Conservation (phyloP, 2,329 filamentous ascomycete species). For the Chaetomiaceae sp. region DNA sequence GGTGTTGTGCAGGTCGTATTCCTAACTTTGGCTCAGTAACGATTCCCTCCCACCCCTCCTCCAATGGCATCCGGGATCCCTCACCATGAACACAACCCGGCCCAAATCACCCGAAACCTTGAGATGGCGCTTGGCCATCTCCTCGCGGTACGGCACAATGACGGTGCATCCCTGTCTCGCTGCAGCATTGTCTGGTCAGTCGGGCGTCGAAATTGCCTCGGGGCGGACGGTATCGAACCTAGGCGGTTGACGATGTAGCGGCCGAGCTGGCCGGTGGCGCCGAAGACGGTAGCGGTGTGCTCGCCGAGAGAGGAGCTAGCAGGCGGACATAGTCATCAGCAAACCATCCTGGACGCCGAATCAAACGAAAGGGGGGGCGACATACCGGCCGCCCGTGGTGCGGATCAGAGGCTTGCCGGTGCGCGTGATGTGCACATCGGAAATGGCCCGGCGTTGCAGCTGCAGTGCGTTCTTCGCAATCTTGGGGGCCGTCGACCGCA, state of each 20-base stretch:
- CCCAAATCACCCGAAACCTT: conserved; percentile 95
- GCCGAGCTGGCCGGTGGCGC: conserved; percentile 90
- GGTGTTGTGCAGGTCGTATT: conserved; percentile 93
- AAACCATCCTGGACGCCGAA: neutral
- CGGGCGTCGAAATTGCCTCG: conserved; percentile 15
- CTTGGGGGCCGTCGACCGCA: conserved; percentile 47
- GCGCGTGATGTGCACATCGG: conserved; percentile 88
- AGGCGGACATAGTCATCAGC: conserved; percentile 11
- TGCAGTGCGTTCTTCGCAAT: conserved; percentile 43
- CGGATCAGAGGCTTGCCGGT: conserved; percentile 95
- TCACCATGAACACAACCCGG: conserved; percentile 77
- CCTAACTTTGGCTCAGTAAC: conserved; percentile 44
- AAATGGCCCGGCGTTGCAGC: conserved; percentile 51
- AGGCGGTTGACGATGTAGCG: conserved; percentile 96
- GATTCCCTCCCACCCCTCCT: neutral
- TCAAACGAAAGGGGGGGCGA: conserved; percentile 49
- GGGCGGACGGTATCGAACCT: conserved; percentile 44
- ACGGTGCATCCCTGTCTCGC: conserved; percentile 93
- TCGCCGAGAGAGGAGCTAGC: conserved; percentile 36
- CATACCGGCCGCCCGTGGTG: conserved; percentile 79
- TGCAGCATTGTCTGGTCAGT: conserved; percentile 37
- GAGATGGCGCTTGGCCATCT: conserved; percentile 95
- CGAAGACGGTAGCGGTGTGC: conserved; percentile 95
- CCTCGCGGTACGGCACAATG: conserved; percentile 88
- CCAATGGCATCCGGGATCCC: conserved; percentile 22